Evolutionary conservation across 257 asterid genomes (phyloP).

Genomic region (Salvia rosmarinus): DNA sequence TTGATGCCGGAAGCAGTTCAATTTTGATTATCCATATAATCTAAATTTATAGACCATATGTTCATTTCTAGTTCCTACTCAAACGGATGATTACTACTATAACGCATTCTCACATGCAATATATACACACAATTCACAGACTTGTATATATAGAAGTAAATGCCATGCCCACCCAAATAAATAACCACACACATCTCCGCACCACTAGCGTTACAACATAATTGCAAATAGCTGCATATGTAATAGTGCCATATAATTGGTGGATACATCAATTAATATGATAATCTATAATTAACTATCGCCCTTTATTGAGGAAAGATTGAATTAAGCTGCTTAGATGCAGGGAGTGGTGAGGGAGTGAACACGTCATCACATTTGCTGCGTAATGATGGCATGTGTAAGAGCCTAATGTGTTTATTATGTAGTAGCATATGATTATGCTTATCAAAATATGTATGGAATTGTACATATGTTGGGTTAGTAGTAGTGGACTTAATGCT

Average conservation of each 20-base stretch:
- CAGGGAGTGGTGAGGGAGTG: constrained; percentile 12
- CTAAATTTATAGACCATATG: too few species aligned
- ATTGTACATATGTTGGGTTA: too few species aligned
- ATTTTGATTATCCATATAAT: too few species aligned
- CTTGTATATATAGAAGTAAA: too few species aligned
- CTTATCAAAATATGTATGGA: neutral
- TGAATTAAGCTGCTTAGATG: neutral
- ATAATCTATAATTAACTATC: neutral
- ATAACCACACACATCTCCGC: too few species aligned
- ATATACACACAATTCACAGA: too few species aligned
- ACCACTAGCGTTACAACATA: neutral
- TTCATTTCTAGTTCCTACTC: too few species aligned
- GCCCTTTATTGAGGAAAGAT: neutral
- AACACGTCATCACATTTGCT: constrained; percentile 6
- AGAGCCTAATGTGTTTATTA: neutral
- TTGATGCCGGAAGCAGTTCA: too few species aligned
- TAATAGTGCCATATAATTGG: neutral
- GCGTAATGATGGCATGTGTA: neutral
- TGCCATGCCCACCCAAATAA: too few species aligned
- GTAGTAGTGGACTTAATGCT: too few species aligned
- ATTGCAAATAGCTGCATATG: neutral
- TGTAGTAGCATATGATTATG: constrained; percentile 12
- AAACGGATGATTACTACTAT: too few species aligned
- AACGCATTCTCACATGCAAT: too few species aligned
- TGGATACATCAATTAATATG: neutral